Evolutionary conservation across 805 yeast species (phyloP).

Genomic region (Candida qinlingensis): DNA sequence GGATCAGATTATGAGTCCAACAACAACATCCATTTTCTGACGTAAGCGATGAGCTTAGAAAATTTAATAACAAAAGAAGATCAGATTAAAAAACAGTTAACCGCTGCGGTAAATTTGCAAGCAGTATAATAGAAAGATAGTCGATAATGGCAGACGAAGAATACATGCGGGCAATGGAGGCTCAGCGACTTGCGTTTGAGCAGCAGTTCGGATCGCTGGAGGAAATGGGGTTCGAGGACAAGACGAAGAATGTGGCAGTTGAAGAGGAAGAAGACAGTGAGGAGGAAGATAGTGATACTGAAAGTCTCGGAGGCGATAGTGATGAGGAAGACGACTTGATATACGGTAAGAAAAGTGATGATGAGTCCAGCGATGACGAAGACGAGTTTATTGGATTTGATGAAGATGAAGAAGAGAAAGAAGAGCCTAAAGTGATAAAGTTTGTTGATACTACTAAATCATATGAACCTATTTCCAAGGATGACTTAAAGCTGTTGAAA

Average conservation of each 20-base stretch:
- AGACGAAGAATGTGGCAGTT: conserved; percentile 25
- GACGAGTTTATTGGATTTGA: conserved; percentile 16
- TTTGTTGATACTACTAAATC: conserved; percentile 31
- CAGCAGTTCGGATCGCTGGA: conserved; percentile 59
- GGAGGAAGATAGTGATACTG: conserved; percentile 16
- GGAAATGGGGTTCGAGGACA: conserved; percentile 46
- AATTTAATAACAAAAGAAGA: not conserved
- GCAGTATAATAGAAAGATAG: not conserved
- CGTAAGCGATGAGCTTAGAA: conserved; percentile 5
- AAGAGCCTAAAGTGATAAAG: conserved; percentile 29
- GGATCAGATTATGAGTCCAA: no score
- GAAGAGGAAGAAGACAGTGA: conserved; percentile 10
- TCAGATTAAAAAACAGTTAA: no score
- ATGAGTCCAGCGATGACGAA: conserved; percentile 14
- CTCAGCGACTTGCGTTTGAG: conserved; percentile 55
- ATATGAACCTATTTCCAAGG: conserved; percentile 33
- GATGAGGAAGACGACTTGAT: not conserved
- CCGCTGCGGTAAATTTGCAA: not conserved
- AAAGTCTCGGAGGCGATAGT: conserved; percentile 13
- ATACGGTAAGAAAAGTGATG: conserved; percentile 6
- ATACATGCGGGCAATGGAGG: conserved; percentile 32
- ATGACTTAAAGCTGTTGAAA: conserved; percentile 47
- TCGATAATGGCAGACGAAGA: conserved; percentile 10
- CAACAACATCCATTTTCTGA: not conserved
- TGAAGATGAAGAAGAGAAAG: conserved; percentile 1